Percentiles rank a stretch among this genome's conserved stretches.
These are phyloP conservation scores for Powellomyces hirtus DNA, from an alignment of 192 early-diverging fungal species.

Conservation along the genomic window DNA sequence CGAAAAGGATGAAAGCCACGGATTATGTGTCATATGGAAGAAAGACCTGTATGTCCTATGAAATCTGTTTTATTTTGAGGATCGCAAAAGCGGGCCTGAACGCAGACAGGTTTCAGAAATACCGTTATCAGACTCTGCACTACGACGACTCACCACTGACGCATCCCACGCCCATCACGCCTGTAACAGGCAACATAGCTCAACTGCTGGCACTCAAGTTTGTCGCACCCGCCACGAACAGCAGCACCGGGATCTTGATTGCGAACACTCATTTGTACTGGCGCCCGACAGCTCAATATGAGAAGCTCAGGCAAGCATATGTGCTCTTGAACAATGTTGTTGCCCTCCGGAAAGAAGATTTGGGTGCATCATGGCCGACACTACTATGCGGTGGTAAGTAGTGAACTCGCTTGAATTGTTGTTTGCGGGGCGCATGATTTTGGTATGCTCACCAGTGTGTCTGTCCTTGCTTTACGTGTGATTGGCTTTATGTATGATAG, in stretches of 20 bases:
- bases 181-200: constrained; percentile 22
- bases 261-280: constrained; percentile 47
- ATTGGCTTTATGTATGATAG: too few species aligned
- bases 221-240: not conserved
- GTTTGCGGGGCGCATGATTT: too few species aligned
- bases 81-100: not conserved
- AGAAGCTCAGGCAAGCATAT: constrained; percentile 34
- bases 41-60: constrained; percentile 11
- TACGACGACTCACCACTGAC: constrained; percentile 22
- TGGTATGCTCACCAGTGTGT: constrained; percentile 1
- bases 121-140: not conserved
- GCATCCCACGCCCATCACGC: constrained; percentile 15
- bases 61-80: not conserved
- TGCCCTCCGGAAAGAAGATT: not conserved
- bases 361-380: constrained; percentile 14
- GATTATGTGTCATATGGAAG: constrained; percentile 31
- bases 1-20: constrained; percentile 25
- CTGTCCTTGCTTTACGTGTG: too few species aligned
- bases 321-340: constrained; percentile 30
- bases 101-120: constrained; percentile 16
- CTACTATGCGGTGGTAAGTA: constrained; percentile 38
- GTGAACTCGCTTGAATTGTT: too few species aligned
- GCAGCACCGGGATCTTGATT: constrained; percentile 24
- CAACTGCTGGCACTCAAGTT: constrained; percentile 27
- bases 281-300: constrained; percentile 33